Evolutionary conservation across 352 stramenopile genomes (phyloP), one percentile per base, ranked within the genome.

Genomic region (Phytophthora pseudosyringae): DNA sequence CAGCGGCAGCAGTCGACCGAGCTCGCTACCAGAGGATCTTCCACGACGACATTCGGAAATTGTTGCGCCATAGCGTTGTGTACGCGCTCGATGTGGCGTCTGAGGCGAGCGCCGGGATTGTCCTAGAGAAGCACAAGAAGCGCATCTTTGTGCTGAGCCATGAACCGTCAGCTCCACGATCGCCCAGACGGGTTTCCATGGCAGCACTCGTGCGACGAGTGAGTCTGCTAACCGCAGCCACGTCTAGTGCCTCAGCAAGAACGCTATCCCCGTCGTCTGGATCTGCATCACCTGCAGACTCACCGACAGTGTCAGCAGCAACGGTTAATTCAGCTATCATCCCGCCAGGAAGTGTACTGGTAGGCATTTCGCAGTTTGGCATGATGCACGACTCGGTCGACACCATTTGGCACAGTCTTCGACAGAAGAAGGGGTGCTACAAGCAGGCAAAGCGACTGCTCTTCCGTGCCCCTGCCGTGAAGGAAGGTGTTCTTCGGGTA

Each of bases 341-440:
- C 5, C 83, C 83, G 33, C 56, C 68, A 32, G 83, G 80, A 10
- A 91, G 83, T 28, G 79, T 88, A 1, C 49, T 91, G 12, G 65
- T 90, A 5, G 78, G 66, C 0, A 78, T 90, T 47, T 70, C 70
- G 13, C 75, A 91, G 40, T 81, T 81, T 29, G 81, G 71, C n/a
- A 90, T 91, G 65, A 55, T 71, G 32, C 72, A 88, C 56, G 79
- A 91, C 49, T 84, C 83, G 32, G 87, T 81, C 36, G 77, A 91
- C 50, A 89, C 71, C 10, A 85, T 91, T 58, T 91, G 83, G 83
- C 81, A 91, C 53, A 72, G 73, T 11, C 32, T 91, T 21, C 73
- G 75, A 1, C 77, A 88, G 49, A 83, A 87, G 54, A 88, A 87
- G 43, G 69, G 59, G 18, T 77, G 69, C 43, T 68, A 73, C 35